Evolutionary conservation across 176 grass and related monocot genomes (phyloP).

Genomic region (Musa troglodytarum): DNA sequence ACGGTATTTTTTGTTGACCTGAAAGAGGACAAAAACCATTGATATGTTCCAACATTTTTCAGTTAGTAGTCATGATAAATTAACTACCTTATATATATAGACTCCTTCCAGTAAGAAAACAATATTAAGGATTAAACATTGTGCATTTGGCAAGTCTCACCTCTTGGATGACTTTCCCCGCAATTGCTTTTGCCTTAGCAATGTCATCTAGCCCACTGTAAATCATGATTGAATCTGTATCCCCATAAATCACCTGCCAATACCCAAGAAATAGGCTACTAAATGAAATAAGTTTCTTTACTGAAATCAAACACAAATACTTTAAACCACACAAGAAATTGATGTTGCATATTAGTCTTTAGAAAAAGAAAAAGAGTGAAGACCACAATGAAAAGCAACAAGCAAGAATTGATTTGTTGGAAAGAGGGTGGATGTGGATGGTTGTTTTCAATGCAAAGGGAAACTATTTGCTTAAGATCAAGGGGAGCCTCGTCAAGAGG

Average conservation of each 20-base stretch:
- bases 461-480: too few relatives aligned
- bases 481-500: background rate
- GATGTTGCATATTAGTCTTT: too few relatives aligned
- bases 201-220: slow-evolving; percentile 91
- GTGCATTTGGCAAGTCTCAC: slow-evolving; percentile 22
- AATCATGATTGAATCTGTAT: slow-evolving; percentile 99
- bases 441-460: background rate
- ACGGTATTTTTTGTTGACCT: slow-evolving; percentile 93
- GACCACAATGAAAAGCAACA: background rate
- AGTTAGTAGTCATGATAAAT: too few relatives aligned
- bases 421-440: background rate
- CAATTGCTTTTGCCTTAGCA: slow-evolving; percentile 69
- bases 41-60: too few relatives aligned
- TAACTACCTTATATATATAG: too few relatives aligned
- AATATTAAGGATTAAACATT: background rate
- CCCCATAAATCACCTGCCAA: slow-evolving; percentile 90
- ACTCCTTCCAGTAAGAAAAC: slow-evolving; percentile 1
- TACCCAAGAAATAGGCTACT: slow-evolving; percentile 16
- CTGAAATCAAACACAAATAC: too few relatives aligned
- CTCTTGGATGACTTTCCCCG: slow-evolving; percentile 95
- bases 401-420: background rate
- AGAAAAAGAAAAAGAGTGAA: background rate
- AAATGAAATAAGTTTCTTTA: background rate
- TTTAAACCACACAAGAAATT: too few relatives aligned
- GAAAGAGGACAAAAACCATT: background rate